Percentiles rank a stretch among this genome's conserved stretches.
These are phyloP conservation scores for Sisymbrium irio DNA, from an alignment of 345 rosid genomes.

Conservation along the genomic window DNA sequence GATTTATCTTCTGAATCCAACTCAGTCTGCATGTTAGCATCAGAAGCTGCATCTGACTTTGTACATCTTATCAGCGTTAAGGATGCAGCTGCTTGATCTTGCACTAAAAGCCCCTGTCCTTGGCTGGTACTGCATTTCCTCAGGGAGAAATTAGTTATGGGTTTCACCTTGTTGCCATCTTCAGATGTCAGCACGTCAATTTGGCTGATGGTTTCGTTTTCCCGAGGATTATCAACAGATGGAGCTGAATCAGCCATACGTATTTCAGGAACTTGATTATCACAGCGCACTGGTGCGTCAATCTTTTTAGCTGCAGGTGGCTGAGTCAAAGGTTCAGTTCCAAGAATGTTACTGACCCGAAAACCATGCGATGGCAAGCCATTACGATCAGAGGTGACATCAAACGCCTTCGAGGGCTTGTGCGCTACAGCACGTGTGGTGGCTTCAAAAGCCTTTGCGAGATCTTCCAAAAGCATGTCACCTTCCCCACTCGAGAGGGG, in stretches of 20 bases:
- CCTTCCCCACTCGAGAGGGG: slow-evolving; percentile 87
- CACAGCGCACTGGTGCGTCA: slow-evolving; percentile 22
- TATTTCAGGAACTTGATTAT: slow-evolving; percentile 29
- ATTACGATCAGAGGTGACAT: slow-evolving; percentile 46
- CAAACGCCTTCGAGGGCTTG: slow-evolving; percentile 51
- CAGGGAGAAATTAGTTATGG: slow-evolving; percentile 5
- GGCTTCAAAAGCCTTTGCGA: slow-evolving; percentile 53
- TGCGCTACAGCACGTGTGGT: slow-evolving; percentile 35
- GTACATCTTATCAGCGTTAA: slow-evolving; percentile 19
- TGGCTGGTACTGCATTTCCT: slow-evolving; percentile 21
- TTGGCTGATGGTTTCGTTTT: slow-evolving; percentile 9
- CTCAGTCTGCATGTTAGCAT: slow-evolving; percentile 12
- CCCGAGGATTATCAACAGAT: slow-evolving; percentile 10
- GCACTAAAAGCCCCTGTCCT: slow-evolving; percentile 26
- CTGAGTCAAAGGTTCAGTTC: slow-evolving; percentile 31
- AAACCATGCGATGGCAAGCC: slow-evolving; percentile 51
- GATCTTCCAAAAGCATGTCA: slow-evolving; percentile 71
- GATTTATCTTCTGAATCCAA: slow-evolving; percentile 23
- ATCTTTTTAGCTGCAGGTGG: slow-evolving; percentile 19
- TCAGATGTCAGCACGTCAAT: slow-evolving; percentile 12
- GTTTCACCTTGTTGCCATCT: slow-evolving; percentile 26
- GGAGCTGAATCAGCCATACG: slow-evolving; percentile 23
- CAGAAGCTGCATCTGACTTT: slow-evolving; percentile 17
- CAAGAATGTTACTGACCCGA: slow-evolving; percentile 41
- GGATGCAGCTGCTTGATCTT: slow-evolving; percentile 24